Conservation (phyloP, 1,284 basidiomycete genomes). For the Boletus semigastroideus region DNA sequence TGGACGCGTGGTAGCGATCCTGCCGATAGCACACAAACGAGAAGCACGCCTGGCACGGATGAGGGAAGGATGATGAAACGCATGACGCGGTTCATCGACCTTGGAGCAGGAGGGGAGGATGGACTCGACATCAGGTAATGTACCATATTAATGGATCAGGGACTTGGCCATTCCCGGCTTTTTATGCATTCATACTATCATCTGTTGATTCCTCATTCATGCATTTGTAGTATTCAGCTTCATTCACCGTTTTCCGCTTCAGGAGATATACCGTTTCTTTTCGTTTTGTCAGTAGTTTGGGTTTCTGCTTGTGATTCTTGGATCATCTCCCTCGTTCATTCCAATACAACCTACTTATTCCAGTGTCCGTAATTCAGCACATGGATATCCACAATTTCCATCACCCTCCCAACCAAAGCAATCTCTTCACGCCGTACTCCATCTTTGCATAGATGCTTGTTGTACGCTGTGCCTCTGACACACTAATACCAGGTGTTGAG, state of each 20-base stretch:
- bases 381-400: slow-evolving; percentile 3
- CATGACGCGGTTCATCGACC: slow-evolving; percentile 64
- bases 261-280: slow-evolving; percentile 27
- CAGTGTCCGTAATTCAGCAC: slow-evolving; percentile 12
- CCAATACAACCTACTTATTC: slow-evolving; percentile 16
- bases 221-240: slow-evolving; percentile 22
- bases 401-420: slow-evolving; percentile 77
- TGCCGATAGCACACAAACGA: slow-evolving; percentile 20
- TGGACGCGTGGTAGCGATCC: slow-evolving; percentile 21
- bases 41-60: slow-evolving; percentile 29
- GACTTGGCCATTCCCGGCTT: slow-evolving; percentile 11
- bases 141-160: slow-evolving; percentile 19
- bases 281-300: slow-evolving; percentile 18
- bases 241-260: slow-evolving; percentile 14
- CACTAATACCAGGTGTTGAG: slow-evolving; percentile 40
- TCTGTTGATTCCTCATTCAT: slow-evolving; percentile 16
- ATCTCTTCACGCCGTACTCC: slow-evolving; percentile 86
- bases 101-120: slow-evolving; percentile 34
- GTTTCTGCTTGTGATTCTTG: slow-evolving; percentile 10
- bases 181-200: slow-evolving; percentile 17
- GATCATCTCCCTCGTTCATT: slow-evolving; percentile 7
- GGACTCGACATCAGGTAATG: slow-evolving; percentile 35
- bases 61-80: slow-evolving; percentile 58
- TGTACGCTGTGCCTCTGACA: slow-evolving; percentile 78
- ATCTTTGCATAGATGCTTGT: slow-evolving; percentile 86